phyloP scores from a whole-genome alignment of 495 filamentous ascomycete species.

The Daldinia decipiens region DNA sequence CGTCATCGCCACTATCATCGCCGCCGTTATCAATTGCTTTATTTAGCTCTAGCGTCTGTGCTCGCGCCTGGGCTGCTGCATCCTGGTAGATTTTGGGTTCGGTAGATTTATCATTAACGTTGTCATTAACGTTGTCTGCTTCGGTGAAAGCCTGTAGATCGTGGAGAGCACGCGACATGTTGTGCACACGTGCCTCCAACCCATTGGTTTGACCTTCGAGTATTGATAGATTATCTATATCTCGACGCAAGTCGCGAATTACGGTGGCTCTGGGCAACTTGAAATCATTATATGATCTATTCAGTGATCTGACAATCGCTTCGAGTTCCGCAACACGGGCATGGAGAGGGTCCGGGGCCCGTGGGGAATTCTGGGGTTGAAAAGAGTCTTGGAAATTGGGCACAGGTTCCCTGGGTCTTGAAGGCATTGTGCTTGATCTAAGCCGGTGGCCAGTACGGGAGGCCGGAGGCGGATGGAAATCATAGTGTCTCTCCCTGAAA shows the following conservation, averaged over 20 bases:
- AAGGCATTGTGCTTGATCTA: neutral
- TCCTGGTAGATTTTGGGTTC: neutral
- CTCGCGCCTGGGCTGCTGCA: neutral
- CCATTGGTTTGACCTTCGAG: conserved; percentile 1
- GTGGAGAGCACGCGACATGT: neutral
- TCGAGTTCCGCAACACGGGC: neutral
- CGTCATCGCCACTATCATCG: neutral
- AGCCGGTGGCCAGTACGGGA: neutral
- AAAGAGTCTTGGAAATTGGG: neutral
- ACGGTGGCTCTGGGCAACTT: neutral
- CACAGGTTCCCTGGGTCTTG: neutral
- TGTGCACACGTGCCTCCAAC: neutral
- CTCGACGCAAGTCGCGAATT: conserved; percentile 4
- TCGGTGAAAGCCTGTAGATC: neutral
- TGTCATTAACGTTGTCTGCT: neutral
- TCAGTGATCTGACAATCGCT: neutral
- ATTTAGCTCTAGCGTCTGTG: neutral
- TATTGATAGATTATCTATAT: conserved; percentile 2
- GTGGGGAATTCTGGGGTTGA: neutral
- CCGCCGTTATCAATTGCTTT: neutral
- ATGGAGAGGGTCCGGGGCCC: neutral
- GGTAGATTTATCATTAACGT: neutral
- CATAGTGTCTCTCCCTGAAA: neutral
- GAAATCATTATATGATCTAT: neutral
- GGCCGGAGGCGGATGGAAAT: neutral